Percentiles rank a stretch among this genome's conserved stretches.
Conservation (phyloP, 495 filamentous ascomycete genomes). For the Podospora fimiseda region DNA sequence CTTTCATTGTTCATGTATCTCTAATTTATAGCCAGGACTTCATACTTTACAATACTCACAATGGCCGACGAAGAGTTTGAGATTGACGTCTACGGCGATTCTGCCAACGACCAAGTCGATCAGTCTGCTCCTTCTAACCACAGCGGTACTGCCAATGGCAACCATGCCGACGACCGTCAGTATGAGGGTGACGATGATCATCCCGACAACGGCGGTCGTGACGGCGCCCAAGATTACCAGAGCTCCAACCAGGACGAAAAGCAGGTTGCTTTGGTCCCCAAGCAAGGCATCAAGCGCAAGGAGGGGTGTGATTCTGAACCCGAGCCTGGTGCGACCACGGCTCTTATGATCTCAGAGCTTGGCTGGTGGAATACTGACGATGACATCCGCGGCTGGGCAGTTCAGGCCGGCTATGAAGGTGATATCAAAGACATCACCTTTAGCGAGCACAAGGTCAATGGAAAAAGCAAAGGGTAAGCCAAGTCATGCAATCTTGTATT, state of each 20-base stretch:
- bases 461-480: constrained; percentile 91
- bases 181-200: constrained; percentile 65
- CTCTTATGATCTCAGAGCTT: constrained; percentile 78
- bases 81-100: constrained; percentile 96
- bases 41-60: constrained; percentile 4
- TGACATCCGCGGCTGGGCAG: constrained; percentile 83
- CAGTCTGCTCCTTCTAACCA: constrained; percentile 33
- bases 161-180: constrained; percentile 90
- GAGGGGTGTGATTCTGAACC: constrained; percentile 68
- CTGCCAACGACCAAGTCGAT: constrained; percentile 44
- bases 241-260: constrained; percentile 23
- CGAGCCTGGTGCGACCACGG: constrained; percentile 76
- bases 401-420: constrained; percentile 65
- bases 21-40: constrained; percentile 27
- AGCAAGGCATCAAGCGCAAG: constrained; percentile 73
- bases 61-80: constrained; percentile 87
- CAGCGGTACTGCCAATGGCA: too few species aligned
- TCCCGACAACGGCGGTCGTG: constrained; percentile 40
- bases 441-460: constrained; percentile 97
- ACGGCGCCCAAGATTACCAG: constrained; percentile 29
- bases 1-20: constrained; percentile 22
- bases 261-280: constrained; percentile 26
- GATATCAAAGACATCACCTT: constrained; percentile 92
- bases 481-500: too few species aligned
- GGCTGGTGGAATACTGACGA: constrained; percentile 98